Evolutionary conservation across 2,329 filamentous ascomycete species (phyloP), one percentile per base, ranked within the genome.

Genomic region (Dactylellina leptospora): DNA sequence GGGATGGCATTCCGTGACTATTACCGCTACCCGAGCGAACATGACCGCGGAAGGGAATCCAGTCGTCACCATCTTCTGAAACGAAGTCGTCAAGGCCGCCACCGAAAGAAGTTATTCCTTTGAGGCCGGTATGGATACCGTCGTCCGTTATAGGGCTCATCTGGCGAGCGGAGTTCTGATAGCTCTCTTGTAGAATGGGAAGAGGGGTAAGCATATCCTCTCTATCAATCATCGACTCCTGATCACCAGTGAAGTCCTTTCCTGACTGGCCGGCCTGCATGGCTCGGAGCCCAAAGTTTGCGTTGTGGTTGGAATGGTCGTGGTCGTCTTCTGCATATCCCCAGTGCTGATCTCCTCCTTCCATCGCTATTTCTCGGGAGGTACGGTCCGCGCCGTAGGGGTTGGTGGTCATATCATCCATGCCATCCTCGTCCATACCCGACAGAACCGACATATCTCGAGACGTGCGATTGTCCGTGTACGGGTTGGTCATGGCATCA

Each of bases 1-100:
- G 93, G 27, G 92, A 95, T 2, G 84, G 85, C 85, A 97, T 92
- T 47, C 93, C 93, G 77, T 97, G 92, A 5, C 93, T 97, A 82
- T 96, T 89, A 53, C 91, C 93, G 78, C 92, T 96, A 48, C 84
- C 9, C 77, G 80, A 61, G 78, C 81, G 60, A 80, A 75, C 48
- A 78, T 81, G 36, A 86, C 86, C 59, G 83, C 81, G 51, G 82
- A 82, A 70, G 79, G 76, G 75, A 2, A 73, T 73, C 40, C 74
- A 76, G 22, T 82, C 82, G 68, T 85, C 80, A 18, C 85, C 84
- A 11, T 82, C 81, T 55, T 85, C 81, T 70, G 85, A 83, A 28
- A 84, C 78, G 45, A 86, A 85, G 48, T 83, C 83, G 47, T 81
- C 80, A 40, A 85, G 77, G 20, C 84, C 85, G 77, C 88, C 87